Percentiles rank a stretch among this genome's conserved stretches.
Evolutionary conservation across 73 alveolate genomes (phyloP).

Genomic region (Breviolum minutum): DNA sequence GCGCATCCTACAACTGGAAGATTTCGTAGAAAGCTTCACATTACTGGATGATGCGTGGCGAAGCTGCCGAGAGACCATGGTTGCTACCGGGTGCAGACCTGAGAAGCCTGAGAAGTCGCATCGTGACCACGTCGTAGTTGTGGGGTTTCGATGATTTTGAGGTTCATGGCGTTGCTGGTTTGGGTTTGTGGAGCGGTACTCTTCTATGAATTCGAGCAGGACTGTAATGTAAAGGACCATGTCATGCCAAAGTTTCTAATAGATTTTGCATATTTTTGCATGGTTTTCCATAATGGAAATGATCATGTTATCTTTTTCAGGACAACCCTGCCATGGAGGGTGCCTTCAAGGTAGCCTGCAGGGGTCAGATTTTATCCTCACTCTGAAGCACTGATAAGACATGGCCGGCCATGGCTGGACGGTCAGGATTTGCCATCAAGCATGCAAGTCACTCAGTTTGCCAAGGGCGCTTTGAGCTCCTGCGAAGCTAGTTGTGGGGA

Average conservation of each 20-base stretch:
- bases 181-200: slow-evolving; percentile 91
- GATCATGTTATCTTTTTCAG: neutral
- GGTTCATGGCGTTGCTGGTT: slow-evolving; percentile 90
- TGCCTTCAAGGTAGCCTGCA: slow-evolving; percentile 56
- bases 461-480: neutral
- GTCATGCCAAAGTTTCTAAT: neutral
- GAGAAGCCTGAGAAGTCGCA: neutral
- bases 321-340: slow-evolving; percentile 94
- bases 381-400: neutral
- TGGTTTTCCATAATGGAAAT: neutral
- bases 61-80: slow-evolving; percentile 87
- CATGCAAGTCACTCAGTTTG: slow-evolving; percentile 49
- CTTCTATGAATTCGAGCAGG: slow-evolving; percentile 91
- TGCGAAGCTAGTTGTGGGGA: neutral
- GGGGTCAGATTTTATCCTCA: neutral
- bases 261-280: neutral
- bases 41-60: slow-evolving; percentile 92
- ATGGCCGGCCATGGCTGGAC: neutral
- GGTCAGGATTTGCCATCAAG: slow-evolving; percentile 60
- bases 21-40: slow-evolving; percentile 71
- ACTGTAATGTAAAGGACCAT: neutral
- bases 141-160: neutral
- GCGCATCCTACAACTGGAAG: slow-evolving; percentile 86
- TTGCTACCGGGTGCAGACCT: slow-evolving; percentile 65
- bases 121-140: neutral